Evolutionary conservation across 345 rosid genomes (phyloP).

Genomic region (Laguncularia racemosa): DNA sequence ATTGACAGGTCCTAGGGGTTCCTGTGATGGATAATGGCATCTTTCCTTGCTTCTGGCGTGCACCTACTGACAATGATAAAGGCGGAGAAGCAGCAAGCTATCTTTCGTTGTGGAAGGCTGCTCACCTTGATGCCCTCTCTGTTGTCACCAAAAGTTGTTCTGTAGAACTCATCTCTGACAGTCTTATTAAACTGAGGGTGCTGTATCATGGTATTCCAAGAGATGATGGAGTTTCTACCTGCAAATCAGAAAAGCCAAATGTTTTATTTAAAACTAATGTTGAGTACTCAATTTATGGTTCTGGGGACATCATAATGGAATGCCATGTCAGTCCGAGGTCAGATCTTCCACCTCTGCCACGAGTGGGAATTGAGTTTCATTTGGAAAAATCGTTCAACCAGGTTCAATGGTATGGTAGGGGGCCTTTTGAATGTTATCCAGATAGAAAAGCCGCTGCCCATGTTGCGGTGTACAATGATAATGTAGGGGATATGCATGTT

Average conservation of each 20-base stretch:
- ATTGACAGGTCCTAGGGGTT: constrained; percentile 57
- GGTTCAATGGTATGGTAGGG: constrained; percentile 83
- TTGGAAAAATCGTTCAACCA: constrained; percentile 60
- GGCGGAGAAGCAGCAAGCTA: constrained; percentile 80
- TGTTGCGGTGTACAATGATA: constrained; percentile 58
- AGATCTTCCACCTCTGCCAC: constrained; percentile 85
- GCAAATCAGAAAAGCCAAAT: constrained; percentile 24
- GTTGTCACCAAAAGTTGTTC: constrained; percentile 63
- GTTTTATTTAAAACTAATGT: constrained; percentile 48
- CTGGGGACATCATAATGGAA: constrained; percentile 71
- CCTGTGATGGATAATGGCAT: constrained; percentile 62
- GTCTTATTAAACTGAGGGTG: constrained; percentile 41
- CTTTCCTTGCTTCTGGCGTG: constrained; percentile 94
- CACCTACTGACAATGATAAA: constrained; percentile 92
- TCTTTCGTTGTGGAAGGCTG: constrained; percentile 79
- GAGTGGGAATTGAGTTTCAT: constrained; percentile 78
- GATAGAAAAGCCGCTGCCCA: constrained; percentile 96
- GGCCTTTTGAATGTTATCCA: constrained; percentile 96
- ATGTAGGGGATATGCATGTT: constrained; percentile 72
- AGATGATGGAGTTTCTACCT: constrained; percentile 12
- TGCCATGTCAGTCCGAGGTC: constrained; percentile 54
- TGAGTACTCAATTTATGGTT: constrained; percentile 51
- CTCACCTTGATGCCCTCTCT: constrained; percentile 37
- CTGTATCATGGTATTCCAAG: constrained; percentile 34
- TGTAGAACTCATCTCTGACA: constrained; percentile 29